Evolutionary conservation across 257 asterid species (phyloP), one percentile per base, ranked within the genome.

Genomic region (Solanum habrochaites): DNA sequence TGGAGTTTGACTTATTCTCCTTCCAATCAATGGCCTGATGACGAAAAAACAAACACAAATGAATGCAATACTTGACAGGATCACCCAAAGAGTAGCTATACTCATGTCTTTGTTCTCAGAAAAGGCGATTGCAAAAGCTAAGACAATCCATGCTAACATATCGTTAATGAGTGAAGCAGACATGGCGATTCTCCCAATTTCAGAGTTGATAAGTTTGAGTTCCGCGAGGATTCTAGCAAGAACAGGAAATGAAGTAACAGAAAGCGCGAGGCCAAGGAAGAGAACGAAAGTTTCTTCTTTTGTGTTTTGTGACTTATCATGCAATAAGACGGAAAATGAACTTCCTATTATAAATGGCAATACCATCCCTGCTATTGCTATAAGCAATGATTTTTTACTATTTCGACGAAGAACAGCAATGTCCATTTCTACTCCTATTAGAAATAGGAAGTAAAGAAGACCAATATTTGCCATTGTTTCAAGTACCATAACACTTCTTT

Each of bases 401-500:
- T 96, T 97, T 9, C 95, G 89, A 62, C 91, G 92, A 23, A 97
- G 91, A 20, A 97, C 98, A 3, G 93, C 94, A 8, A 97, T 88
- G 92, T 97, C 99, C 99, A 96, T 97, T 89, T 97, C 99, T 3
- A 97, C 96, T 29, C 99, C 99, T 3, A 97, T 93, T 23, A 96
- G 94, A 86, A 97, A 97, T 0, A 97, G 95, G 91, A 96, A 97
- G 89, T 92, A 95, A 27, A 97, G 96, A 52, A 97, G 99, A 5
- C 99, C 99, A 16, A 97, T 90, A 85, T 97, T 96, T 8, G 99
- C 99, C 98, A 96, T 96, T 21, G 99, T 97, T 85, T 96, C 98
- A 0, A 97, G 94, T n/a, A 97, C 96, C 99, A 97, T 93, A 29
- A 97, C 98, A 88, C 99, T 96, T 89, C 99, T 89, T 3, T 95